Conservation (phyloP, 2,329 filamentous ascomycete genomes). For the Elsinoe arachidis region DNA sequence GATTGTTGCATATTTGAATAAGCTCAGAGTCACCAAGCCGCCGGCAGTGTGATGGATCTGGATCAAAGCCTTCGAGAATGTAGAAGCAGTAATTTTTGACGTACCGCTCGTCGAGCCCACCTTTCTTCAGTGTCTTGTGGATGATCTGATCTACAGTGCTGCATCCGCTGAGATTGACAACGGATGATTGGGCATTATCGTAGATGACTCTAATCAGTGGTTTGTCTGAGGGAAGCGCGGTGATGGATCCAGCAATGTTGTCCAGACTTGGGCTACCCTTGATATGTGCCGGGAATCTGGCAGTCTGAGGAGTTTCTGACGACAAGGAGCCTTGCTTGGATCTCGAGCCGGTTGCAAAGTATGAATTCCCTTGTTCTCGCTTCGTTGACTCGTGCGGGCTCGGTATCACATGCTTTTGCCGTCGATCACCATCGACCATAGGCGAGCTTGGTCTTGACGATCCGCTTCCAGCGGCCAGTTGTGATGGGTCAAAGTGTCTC, state of each 20-base stretch:
- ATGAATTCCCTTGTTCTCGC: slow-evolving; percentile 43
- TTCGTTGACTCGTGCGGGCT: slow-evolving; percentile 48
- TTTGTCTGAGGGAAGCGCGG: slow-evolving; percentile 74
- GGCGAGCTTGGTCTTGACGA: slow-evolving; percentile 66
- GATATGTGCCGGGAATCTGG: slow-evolving; percentile 59
- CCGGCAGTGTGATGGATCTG: slow-evolving; percentile 71
- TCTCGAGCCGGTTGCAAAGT: slow-evolving; percentile 36
- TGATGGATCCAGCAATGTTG: slow-evolving; percentile 64
- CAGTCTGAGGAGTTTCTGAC: slow-evolving; percentile 53
- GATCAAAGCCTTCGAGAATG: slow-evolving; percentile 75
- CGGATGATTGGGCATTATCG: slow-evolving; percentile 82
- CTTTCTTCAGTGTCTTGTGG: slow-evolving; percentile 78
- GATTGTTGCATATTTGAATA: slow-evolving; percentile 82
- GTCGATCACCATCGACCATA: slow-evolving; percentile 49
- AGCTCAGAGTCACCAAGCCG: slow-evolving; percentile 79
- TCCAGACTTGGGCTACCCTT: slow-evolving; percentile 79
- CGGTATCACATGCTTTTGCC: slow-evolving; percentile 53
- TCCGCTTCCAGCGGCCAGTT: slow-evolving; percentile 40
- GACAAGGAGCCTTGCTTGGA: slow-evolving; percentile 18
- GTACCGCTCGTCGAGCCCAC: slow-evolving; percentile 79
- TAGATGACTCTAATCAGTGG: slow-evolving; percentile 90
- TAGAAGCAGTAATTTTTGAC: slow-evolving; percentile 97
- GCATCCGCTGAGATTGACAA: slow-evolving; percentile 87
- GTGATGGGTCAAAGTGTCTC: slow-evolving; percentile 36
- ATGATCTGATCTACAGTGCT: slow-evolving; percentile 89